Evolutionary conservation across 345 rosid species (phyloP), one percentile per base, ranked within the genome.

Genomic region (Conringia planisiliqua): DNA sequence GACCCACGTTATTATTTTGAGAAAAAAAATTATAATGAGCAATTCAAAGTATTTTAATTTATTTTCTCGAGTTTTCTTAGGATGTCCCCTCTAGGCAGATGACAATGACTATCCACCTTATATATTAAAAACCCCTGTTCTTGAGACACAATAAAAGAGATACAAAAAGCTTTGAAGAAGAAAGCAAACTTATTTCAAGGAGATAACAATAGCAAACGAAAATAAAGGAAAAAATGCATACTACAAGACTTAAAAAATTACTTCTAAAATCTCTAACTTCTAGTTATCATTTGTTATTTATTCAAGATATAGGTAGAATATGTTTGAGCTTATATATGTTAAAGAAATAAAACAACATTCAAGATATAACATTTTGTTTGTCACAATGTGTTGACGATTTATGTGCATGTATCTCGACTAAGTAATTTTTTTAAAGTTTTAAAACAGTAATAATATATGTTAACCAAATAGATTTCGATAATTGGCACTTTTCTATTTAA

Each of bases 51-150:
- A 32, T 57, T 26, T 24, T 36, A 22, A 51, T 50, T 24, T 9
- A 42, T 14, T 42, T 50, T 73, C 40, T 54, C 32, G 44, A 66
- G 40, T 42, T 44, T 48, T 66, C 67, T 75, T 62, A 76, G 71
- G 65, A 70, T 70, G 80, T 70, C 80, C 66, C 80, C 75, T 77
- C 71, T 62, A 63, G 13, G 60, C 60, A 29, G 67, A 77, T 70
- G 80, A 70, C 76, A 75, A 20, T 62, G 74, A 76, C 70, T 40
- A 69, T 69, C 70, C 57, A 69, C 60, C 68, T 71, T 71, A n/a
- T 48, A 70, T 63, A 63, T 40, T 12, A 26, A 13, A 16, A 62
- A 62, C 58, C 75, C 74, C 69, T 76, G 18, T 61, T 62, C 55
- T 70, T 61, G 75, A 63, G 80, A 76, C 70, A 76, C 59, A 70